phyloP scores from a whole-genome alignment of 192 early-diverging fungal species.

The Physocladia obscura region DNA sequence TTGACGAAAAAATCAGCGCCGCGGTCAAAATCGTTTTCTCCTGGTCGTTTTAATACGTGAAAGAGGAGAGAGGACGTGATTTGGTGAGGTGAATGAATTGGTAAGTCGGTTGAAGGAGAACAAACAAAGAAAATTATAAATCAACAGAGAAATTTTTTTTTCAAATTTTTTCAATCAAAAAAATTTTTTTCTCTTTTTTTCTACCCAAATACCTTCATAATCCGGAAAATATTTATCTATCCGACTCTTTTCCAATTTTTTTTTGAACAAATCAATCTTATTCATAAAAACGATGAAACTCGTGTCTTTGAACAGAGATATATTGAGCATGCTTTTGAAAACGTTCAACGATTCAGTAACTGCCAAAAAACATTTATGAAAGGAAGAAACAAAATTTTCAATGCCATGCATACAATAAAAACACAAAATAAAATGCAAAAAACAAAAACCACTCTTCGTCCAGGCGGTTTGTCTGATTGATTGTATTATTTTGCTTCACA shows the following conservation, averaged over 20 bases:
- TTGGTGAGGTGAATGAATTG: neutral
- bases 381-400: neutral
- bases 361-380: constrained; percentile 1
- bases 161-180: too few species aligned
- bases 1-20: constrained; percentile 47
- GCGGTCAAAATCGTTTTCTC: constrained; percentile 39
- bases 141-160: neutral
- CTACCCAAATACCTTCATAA: constrained; percentile 37
- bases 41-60: constrained; percentile 70
- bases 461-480: too few species aligned
- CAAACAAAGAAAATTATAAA: neutral
- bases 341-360: constrained; percentile 43
- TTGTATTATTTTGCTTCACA: too few species aligned
- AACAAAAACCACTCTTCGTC: too few species aligned
- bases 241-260: constrained; percentile 34
- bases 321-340: constrained; percentile 43
- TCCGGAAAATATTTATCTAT: constrained; percentile 45
- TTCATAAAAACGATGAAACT: constrained; percentile 51
- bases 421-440: too few species aligned
- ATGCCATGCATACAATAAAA: too few species aligned
- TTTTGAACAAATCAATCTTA: constrained; percentile 51
- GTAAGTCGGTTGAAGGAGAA: neutral
- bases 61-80: too few species aligned
- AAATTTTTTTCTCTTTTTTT: too few species aligned
- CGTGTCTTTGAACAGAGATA: constrained; percentile 38